These are phyloP conservation scores for Neonectria faginata DNA, from an alignment of 2,329 filamentous ascomycete species.

Conservation along the genomic window DNA sequence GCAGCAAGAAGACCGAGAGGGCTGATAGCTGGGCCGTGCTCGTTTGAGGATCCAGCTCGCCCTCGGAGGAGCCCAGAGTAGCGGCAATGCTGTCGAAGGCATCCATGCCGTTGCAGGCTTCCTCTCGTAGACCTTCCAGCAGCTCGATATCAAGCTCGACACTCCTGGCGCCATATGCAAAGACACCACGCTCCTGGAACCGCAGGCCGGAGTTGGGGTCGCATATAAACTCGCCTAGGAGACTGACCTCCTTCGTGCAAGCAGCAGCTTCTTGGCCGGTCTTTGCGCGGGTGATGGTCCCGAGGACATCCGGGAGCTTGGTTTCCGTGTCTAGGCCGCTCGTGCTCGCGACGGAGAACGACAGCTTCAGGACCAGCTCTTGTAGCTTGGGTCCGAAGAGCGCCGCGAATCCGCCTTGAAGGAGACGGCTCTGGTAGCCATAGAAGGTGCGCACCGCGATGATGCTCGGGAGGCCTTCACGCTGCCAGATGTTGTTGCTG, in stretches of 20 bases:
- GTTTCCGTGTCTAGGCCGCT: constrained; percentile 56
- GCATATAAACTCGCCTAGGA: constrained; percentile 62
- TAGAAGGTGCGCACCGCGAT: constrained; percentile 65
- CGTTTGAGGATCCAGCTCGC: constrained; percentile 51
- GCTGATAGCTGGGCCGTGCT: constrained; percentile 54
- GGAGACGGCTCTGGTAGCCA: constrained; percentile 62
- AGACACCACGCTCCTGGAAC: constrained; percentile 64
- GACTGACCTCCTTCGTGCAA: constrained; percentile 61
- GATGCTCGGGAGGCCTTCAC: constrained; percentile 60
- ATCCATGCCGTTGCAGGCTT: constrained; percentile 66
- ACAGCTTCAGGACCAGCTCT: constrained; percentile 64
- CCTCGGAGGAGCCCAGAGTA: constrained; percentile 8
- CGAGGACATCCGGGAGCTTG: constrained; percentile 47
- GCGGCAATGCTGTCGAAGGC: constrained; percentile 61
- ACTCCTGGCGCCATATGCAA: constrained; percentile 61
- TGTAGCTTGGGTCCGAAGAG: constrained; percentile 65
- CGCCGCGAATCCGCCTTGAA: constrained; percentile 63
- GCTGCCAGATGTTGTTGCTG: constrained; percentile 57
- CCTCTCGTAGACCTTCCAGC: constrained; percentile 64
- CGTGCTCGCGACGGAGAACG: constrained; percentile 61
- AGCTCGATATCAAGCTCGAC: constrained; percentile 65
- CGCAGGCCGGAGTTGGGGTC: constrained; percentile 58
- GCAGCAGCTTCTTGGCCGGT: constrained; percentile 58
- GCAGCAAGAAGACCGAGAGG: constrained; percentile 61
- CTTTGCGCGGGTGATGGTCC: constrained; percentile 42